phyloP scores from a whole-genome alignment of 2,329 filamentous ascomycete species.

The Phialophora expanda region DNA sequence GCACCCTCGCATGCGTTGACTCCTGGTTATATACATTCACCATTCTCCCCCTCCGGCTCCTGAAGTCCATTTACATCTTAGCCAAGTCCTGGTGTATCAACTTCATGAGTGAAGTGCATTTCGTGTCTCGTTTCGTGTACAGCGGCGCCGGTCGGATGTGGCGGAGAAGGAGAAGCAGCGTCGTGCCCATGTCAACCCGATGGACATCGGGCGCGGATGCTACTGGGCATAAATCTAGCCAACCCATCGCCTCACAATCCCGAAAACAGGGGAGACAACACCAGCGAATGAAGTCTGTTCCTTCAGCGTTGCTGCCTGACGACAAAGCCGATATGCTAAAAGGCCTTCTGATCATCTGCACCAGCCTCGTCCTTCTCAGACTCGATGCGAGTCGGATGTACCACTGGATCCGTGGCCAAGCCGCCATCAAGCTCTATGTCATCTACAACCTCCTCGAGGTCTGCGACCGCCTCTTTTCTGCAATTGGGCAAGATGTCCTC shows the following conservation, averaged over 20 bases:
- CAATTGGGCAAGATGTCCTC: constrained; percentile 91
- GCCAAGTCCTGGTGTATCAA: constrained; percentile 78
- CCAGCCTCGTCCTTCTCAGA: constrained; percentile 81
- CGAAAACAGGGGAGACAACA: constrained; percentile 52
- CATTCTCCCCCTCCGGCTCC: constrained; percentile 86
- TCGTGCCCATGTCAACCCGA: constrained; percentile 42
- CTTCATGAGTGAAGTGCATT: constrained; percentile 71
- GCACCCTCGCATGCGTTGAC: constrained; percentile 87
- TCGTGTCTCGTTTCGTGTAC: constrained; percentile 77
- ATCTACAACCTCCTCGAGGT: constrained; percentile 97
- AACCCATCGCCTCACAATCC: constrained; percentile 9
- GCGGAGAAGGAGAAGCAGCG: constrained; percentile 54
- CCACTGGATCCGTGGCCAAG: constrained; percentile 93
- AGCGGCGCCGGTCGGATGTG: constrained; percentile 79
- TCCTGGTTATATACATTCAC: constrained; percentile 97
- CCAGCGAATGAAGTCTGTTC: constrained; percentile 78
- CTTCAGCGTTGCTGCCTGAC: constrained; percentile 81
- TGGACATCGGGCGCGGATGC: constrained; percentile 19
- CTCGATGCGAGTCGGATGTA: constrained; percentile 98
- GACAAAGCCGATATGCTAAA: constrained; percentile 96
- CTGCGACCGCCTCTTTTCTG: constrained; percentile 84
- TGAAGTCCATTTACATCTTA: constrained; percentile 78
- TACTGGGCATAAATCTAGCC: constrained; percentile 51
- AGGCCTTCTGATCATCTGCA: constrained; percentile 83
- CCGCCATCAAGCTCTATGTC: constrained; percentile 96